Conservation (phyloP, 106 monocot species). For the Amphibolis antarctica region DNA sequence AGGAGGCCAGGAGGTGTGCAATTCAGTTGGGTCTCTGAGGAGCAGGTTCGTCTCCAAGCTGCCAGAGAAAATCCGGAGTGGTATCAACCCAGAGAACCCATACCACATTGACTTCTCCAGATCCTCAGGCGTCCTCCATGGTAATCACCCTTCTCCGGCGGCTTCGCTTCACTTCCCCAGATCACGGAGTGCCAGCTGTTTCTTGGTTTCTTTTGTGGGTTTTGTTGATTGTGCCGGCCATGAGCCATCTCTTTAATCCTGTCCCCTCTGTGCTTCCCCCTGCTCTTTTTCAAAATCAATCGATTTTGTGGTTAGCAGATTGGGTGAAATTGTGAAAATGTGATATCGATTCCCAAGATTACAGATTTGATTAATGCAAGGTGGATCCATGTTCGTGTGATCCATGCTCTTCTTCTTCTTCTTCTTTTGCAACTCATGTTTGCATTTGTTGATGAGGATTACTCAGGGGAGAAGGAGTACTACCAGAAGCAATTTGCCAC, state of each 20-base stretch:
- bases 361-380: no score
- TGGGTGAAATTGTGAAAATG: no score
- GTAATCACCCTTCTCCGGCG: slow-evolving; percentile 11
- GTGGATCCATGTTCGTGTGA: no score
- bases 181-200: not conserved
- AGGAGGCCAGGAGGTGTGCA: slow-evolving; percentile 1
- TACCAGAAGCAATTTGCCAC: slow-evolving; percentile 86
- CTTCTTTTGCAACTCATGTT: not conserved
- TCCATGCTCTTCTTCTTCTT: no score
- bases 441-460: not conserved
- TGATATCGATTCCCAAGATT: no score
- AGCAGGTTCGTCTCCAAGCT: slow-evolving; percentile 24
- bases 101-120: slow-evolving; percentile 43
- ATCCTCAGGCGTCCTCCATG: slow-evolving; percentile 22
- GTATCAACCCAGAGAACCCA: slow-evolving; percentile 53
- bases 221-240: no score
- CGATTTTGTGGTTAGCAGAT: no score
- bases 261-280: no score
- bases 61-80: slow-evolving; percentile 44
- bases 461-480: slow-evolving; percentile 70
- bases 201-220: not conserved
- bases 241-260: no score
- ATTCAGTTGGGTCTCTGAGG: slow-evolving; percentile 32
- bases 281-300: no score
- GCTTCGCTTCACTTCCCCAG: not conserved